phyloP scores from a whole-genome alignment of 2,329 filamentous ascomycete genomes.

The Drechslerella stenobrocha region DNA sequence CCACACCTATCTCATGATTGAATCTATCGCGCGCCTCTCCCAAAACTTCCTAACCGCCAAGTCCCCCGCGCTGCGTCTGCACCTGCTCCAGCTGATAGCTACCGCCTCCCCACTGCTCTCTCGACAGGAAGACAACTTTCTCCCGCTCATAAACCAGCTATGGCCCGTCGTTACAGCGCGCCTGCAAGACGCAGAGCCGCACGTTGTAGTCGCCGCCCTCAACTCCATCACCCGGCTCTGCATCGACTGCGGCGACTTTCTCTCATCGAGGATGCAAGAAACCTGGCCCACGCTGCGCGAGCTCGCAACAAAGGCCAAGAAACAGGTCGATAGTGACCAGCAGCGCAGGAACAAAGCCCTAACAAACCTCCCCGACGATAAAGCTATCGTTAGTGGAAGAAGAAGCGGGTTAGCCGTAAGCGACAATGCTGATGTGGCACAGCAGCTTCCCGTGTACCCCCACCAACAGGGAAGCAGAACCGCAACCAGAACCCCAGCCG shows the following conservation, averaged over 20 bases:
- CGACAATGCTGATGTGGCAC: conserved; percentile 21
- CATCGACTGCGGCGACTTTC: conserved; percentile 74
- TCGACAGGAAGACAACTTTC: conserved; percentile 75
- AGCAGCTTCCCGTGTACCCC: conserved; percentile 21
- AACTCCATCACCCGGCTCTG: conserved; percentile 71
- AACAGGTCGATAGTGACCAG: conserved; percentile 36
- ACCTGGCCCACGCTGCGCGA: conserved; percentile 66
- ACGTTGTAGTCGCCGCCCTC: conserved; percentile 71
- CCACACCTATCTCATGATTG: conserved; percentile 77
- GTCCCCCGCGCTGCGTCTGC: conserved; percentile 74
- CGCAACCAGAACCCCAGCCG: conserved; percentile 1
- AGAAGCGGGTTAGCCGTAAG: conserved; percentile 19
- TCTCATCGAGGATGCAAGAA: conserved; percentile 72
- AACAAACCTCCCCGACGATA: too few relatives aligned
- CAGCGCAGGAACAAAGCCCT: conserved; percentile 17
- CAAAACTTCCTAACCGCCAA: conserved; percentile 89
- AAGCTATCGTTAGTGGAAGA: too few relatives aligned
- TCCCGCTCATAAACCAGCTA: conserved; percentile 84
- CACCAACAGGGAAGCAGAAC: conserved; percentile 10
- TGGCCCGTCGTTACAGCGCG: conserved; percentile 81
- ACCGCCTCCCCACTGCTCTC: conserved; percentile 73
- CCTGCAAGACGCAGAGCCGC: conserved; percentile 68
- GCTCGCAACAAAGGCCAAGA: conserved; percentile 52
- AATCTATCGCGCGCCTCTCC: conserved; percentile 78
- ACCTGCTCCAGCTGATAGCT: conserved; percentile 74